Evolutionary conservation across 2,329 filamentous ascomycete genomes (phyloP), one percentile per base, ranked within the genome.

Genomic region (Celoporthe dispersa): DNA sequence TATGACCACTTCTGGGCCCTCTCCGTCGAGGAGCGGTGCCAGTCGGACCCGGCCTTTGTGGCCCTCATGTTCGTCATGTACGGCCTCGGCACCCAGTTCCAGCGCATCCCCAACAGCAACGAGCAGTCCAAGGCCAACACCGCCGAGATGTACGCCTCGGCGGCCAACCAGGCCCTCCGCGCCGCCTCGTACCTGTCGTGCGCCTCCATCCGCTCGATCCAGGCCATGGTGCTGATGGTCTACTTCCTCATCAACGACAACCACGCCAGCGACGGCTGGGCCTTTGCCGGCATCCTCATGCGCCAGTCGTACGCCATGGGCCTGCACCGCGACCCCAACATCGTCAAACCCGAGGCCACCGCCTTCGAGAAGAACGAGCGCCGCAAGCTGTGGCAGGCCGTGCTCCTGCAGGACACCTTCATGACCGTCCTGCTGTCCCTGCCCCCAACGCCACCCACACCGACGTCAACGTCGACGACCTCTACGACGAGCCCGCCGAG

Each of bases 221-320:
- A 94, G 78, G 89, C 92, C 60, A 94, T 94, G 92, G 90, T 94
- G 0, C 80, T 95, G n/a, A 89, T 94, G 70, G 90, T 90, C 0
- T 94, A 94, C 77, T 95, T 95, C 75, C 83, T 95, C 48, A 94
- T 94, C 82, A 95, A 95, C 75, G 92, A 95, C 78, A 94, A 94
- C 75, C 92, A 94, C 75, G 92, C 92, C 4, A 92, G 91, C 0
- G 92, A 95, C 77, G 92, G 92, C 1, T 95, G 92, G 90, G 90
- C 92, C 0, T 95, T 94, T 82, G 91, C 91, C 0, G 92, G 92
- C 7, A 90, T 95, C 35, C 79, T 94, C 31, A 90, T 93, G 73
- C 86, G 92, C 35, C 92, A 95, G 79, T 89, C 92, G 0, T 94
- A 94, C 75, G 92, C 92, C 33, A 92, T 95, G 90, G 91, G 92